Evolutionary conservation across 129 eudicot genomes (phyloP).

Genomic region (Gnaphalium uliginosum): DNA sequence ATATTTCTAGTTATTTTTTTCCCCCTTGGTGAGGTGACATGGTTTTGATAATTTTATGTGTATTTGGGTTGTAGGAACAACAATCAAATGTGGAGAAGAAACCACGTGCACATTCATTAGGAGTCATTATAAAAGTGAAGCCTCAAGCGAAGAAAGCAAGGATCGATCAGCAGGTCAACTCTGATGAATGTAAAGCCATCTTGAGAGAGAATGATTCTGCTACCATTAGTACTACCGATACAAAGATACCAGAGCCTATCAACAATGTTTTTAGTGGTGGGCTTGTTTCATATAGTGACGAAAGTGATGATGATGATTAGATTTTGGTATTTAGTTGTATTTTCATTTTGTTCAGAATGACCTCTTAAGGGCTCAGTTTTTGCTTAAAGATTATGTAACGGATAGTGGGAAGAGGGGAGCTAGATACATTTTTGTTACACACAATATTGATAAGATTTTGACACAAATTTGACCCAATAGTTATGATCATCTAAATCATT

Average conservation of each 20-base stretch:
- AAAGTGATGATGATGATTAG: constrained; percentile 69
- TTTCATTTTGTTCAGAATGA: neutral
- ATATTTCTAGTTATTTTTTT: neutral
- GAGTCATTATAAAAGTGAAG: constrained; percentile 71
- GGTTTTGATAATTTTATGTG: neutral
- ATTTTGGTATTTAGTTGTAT: neutral
- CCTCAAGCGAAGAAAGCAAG: constrained; percentile 76
- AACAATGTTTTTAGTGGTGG: constrained; percentile 35
- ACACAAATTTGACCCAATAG: too few relatives aligned
- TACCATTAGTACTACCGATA: neutral
- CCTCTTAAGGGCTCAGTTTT: neutral
- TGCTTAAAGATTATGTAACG: neutral
- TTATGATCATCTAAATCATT: neutral
- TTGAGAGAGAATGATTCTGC: constrained; percentile 6
- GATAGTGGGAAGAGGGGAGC: neutral
- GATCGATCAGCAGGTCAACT: constrained; percentile 24
- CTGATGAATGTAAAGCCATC: constrained; percentile 26
- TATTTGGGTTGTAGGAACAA: constrained; percentile 44
- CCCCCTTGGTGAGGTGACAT: neutral
- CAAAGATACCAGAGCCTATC: neutral
- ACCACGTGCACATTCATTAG: constrained; percentile 41
- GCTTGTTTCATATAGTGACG: constrained; percentile 84
- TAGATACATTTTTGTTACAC: neutral
- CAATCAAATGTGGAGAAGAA: constrained; percentile 48
- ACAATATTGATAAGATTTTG: too few relatives aligned